These are phyloP conservation scores for Exophiala xenobiotica DNA, from an alignment of 2,329 filamentous ascomycete species.

Conservation along the genomic window DNA sequence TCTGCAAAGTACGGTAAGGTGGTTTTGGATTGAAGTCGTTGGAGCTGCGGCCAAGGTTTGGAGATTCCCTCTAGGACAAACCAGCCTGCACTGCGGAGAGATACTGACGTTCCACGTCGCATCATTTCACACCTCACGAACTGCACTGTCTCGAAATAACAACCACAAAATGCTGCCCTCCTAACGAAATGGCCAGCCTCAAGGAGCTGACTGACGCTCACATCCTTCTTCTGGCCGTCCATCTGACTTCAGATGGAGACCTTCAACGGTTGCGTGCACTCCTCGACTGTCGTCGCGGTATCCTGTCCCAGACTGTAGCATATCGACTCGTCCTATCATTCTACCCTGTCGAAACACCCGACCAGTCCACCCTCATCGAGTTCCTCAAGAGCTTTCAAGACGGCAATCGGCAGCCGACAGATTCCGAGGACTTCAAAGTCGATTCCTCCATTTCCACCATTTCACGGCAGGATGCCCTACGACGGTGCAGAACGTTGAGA, in stretches of 20 bases:
- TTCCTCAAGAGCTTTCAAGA: slow-evolving; percentile 38
- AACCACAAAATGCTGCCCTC: background rate
- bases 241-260: slow-evolving; percentile 56
- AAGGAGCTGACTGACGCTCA: slow-evolving; percentile 53
- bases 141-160: background rate
- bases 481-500: slow-evolving; percentile 15
- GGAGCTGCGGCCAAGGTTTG: slow-evolving; percentile 12
- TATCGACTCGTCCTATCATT: slow-evolving; percentile 62
- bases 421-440: slow-evolving; percentile 33
- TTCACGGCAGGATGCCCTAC: slow-evolving; percentile 15
- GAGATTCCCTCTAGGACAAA: no score
- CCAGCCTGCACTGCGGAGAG: background rate
- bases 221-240: slow-evolving; percentile 58
- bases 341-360: slow-evolving; percentile 59
- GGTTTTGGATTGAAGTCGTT: slow-evolving; percentile 3
- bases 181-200: slow-evolving; percentile 38
- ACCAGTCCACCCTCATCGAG: slow-evolving; percentile 25
- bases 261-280: slow-evolving; percentile 53
- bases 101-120: background rate
- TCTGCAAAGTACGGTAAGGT: background rate
- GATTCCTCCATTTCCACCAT: slow-evolving; percentile 38
- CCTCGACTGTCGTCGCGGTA: slow-evolving; percentile 48
- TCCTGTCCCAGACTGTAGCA: slow-evolving; percentile 52
- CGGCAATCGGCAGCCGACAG: slow-evolving; percentile 13
- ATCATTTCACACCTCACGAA: background rate